These are phyloP conservation scores for Cyamopsis tetragonoloba DNA, from an alignment of 306 rosid species.

Conservation along the genomic window DNA sequence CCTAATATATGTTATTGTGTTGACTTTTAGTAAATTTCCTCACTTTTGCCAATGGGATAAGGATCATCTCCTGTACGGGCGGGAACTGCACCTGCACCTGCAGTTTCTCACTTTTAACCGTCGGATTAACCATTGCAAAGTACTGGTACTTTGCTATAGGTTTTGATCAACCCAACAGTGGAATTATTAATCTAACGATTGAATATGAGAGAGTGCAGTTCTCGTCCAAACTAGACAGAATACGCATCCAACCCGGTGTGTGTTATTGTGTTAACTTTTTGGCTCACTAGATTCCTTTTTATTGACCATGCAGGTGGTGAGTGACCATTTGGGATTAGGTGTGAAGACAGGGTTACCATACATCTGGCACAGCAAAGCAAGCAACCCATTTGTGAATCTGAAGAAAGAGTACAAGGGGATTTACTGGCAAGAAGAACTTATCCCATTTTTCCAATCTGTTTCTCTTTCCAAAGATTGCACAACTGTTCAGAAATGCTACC, in stretches of 20 bases:
- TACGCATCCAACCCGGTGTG: no score
- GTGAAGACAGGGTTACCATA: conserved; percentile 89
- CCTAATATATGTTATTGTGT: no score
- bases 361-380: conserved; percentile 90
- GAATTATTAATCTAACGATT: no score
- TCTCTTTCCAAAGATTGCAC: conserved; percentile 66
- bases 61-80: no score
- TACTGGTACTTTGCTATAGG: no score
- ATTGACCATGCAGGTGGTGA: conserved; percentile 53
- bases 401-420: conserved; percentile 86
- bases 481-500: conserved; percentile 66
- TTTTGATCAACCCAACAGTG: no score
- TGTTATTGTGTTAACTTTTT: not conserved
- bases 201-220: no score
- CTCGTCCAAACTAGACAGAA: no score
- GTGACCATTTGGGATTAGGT: conserved; percentile 77
- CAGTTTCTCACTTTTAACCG: no score
- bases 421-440: conserved; percentile 81
- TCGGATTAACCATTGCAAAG: no score
- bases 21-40: not conserved
- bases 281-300: not conserved
- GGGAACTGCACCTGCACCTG: no score
- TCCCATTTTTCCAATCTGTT: conserved; percentile 74
- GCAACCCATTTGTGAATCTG: conserved; percentile 81
- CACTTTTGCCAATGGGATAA: no score